These are phyloP conservation scores for Russula olivacea DNA, from an alignment of 768 basidiomycete genomes.

Conservation along the genomic window DNA sequence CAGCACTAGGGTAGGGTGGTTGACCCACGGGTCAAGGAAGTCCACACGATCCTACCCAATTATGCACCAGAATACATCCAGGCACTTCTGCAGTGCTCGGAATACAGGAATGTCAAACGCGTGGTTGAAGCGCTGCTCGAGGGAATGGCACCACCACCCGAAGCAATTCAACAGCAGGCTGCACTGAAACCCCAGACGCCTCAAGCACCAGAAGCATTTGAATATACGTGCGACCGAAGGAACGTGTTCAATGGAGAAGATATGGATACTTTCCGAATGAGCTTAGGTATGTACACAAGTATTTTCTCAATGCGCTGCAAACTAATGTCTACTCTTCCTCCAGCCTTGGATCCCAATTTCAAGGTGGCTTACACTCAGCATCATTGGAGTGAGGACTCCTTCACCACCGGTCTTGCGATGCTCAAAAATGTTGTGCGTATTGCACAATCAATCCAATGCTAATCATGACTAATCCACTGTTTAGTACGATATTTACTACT, in stretches of 20 bases:
- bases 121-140: conserved; percentile 72
- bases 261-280: conserved; percentile 57
- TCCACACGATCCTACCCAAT: conserved; percentile 73
- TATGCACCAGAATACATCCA: conserved; percentile 51
- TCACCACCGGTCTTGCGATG: no score
- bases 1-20: conserved; percentile 41
- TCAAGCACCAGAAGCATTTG: conserved; percentile 24
- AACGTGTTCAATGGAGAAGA: conserved; percentile 74
- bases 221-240: conserved; percentile 42
- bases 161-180: conserved; percentile 29
- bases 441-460: no score
- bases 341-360: no score
- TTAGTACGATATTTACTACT: no score
- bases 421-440: no score
- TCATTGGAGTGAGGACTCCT: no score
- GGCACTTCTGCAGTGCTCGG: conserved; percentile 46
- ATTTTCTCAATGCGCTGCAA: no score
- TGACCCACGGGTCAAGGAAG: conserved; percentile 57
- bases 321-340: no score
- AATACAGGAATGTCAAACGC: conserved; percentile 49
- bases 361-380: no score
- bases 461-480: no score
- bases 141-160: conserved; percentile 51
- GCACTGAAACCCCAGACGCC: conserved; percentile 14
- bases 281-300: no score